Evolutionary conservation across 2,329 filamentous ascomycete species (phyloP), one percentile per base, ranked within the genome.

Genomic region (Huntiella abstrusa): DNA sequence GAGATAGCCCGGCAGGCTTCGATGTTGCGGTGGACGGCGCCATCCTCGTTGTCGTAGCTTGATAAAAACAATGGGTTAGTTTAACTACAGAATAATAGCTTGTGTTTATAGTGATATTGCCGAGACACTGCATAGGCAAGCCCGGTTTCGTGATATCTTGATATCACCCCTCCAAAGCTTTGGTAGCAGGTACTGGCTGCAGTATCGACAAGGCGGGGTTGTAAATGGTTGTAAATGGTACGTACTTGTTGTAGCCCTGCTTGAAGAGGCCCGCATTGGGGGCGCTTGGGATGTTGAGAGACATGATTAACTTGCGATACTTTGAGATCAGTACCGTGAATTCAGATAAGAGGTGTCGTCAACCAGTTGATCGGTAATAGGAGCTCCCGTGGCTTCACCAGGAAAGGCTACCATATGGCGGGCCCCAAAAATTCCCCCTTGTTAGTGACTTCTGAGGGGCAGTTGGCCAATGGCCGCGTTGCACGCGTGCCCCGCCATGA

Each of bases 21-120:
- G 66, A 98, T 96, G 65, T 98, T 98, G 60, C 91, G 86, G 54
- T 96, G 73, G 55, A 98, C 87, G 55, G 91, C 92, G 61, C 91
- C 91, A 83, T 98, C 91, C 77, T 98, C 92, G 51, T 88, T 80
- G 62, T 96, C 88, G 69, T 98, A 94, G 73, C 92, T 96, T 59
- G 51, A 37, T 52, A 52, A 52, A 32, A n/a, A 39, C 41, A 16
- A 8, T 7, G 5, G 7, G 53, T 59, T 54, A 65, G 66, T 56
- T 54, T 49, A 41, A 38, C 11, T 43, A 11, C 32, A 43, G 13
- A 12, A 5, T 2, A 28, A 28, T 28, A 2, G 22, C 4, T 40
- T 22, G 4, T 19, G 10, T 16, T 40, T 8, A 22, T 12, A 3
- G 38, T 16, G 5, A 19, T 17, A 17, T 43, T n/a, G 17, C 12